Evolutionary conservation across 257 asterid species (phyloP).

Genomic region (Cynanchum wilfordii): DNA sequence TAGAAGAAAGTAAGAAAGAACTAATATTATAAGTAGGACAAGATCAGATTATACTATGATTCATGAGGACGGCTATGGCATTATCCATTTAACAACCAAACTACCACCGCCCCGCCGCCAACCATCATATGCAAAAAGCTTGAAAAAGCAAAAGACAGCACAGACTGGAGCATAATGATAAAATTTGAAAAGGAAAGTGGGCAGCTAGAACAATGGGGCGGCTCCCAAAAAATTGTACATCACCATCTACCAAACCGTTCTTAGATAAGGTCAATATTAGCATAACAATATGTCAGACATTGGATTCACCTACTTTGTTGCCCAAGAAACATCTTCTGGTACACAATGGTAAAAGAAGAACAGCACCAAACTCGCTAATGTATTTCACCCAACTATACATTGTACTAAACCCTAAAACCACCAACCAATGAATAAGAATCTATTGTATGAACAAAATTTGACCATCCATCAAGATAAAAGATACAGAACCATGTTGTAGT

Average conservation of each 20-base stretch:
- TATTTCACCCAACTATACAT: neutral
- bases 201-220: constrained; percentile 7
- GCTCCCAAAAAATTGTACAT: neutral
- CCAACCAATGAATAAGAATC: neutral
- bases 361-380: neutral
- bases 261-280: constrained; percentile 1
- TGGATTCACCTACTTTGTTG: neutral
- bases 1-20: neutral
- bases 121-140: neutral
- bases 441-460: neutral
- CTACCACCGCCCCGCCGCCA: neutral
- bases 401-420: neutral
- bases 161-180: neutral
- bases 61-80: neutral
- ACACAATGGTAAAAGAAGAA: neutral
- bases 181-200: too few relatives aligned
- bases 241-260: neutral
- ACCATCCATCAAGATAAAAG: neutral
- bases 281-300: neutral
- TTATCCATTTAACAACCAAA: neutral
- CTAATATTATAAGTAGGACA: neutral
- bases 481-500: neutral
- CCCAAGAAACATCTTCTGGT: neutral
- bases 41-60: neutral
- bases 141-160: neutral